phyloP scores from a whole-genome alignment of 345 rosid species.

The Excoecaria cochinchinensis region DNA sequence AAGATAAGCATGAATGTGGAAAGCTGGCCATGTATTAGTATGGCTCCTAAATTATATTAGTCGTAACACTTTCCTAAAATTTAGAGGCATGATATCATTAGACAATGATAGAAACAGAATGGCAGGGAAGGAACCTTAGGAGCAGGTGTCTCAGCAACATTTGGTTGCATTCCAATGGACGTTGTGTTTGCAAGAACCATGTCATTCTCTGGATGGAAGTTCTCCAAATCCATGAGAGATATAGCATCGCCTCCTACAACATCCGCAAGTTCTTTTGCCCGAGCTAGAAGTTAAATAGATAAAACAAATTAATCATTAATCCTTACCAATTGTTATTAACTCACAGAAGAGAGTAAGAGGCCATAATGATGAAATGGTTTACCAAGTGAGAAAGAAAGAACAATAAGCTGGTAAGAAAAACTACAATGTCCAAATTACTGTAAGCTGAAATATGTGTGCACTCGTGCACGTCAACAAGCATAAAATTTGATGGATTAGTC shows the following conservation, averaged over 20 bases:
- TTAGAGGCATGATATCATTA: neutral
- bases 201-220: conserved; percentile 66
- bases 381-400: neutral
- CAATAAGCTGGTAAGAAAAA: neutral
- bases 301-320: conserved; percentile 13
- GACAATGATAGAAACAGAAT: neutral
- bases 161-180: conserved; percentile 94
- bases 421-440: neutral
- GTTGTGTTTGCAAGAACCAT: conserved; percentile 95
- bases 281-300: conserved; percentile 44
- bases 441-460: too few species aligned
- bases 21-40: neutral
- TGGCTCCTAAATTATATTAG: neutral
- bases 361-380: neutral
- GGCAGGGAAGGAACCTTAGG: conserved; percentile 54
- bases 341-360: neutral
- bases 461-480: too few species aligned
- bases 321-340: conserved; percentile 10
- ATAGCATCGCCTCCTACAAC: conserved; percentile 71
- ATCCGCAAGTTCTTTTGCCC: conserved; percentile 74
- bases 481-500: too few species aligned
- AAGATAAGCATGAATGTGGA: neutral
- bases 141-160: conserved; percentile 76
- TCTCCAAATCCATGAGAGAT: conserved; percentile 64
- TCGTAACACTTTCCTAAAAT: neutral